A percentile compares a stretch with the other conserved stretches of the same genome.
These are phyloP conservation scores for Sporisorium sorghi DNA, from an alignment of 1,284 basidiomycete species.

Conservation along the genomic window DNA sequence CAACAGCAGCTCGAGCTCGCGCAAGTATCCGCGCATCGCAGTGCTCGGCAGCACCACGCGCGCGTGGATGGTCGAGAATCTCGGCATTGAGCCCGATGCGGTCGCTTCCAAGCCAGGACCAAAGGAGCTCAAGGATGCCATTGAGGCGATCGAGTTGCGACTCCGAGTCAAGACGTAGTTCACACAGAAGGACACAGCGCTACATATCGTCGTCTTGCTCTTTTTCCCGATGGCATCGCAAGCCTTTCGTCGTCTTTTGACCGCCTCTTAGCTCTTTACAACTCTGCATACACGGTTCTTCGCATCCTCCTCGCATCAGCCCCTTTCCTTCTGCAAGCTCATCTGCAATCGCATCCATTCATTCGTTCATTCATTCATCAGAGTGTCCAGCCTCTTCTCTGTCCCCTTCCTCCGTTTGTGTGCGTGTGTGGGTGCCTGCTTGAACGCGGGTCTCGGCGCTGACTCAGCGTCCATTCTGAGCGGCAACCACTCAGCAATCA, in stretches of 20 bases:
- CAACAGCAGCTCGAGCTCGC: conserved; percentile 8
- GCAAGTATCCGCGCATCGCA: conserved; percentile 57
- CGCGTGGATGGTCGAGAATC: conserved; percentile 53
- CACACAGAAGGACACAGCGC: too few relatives aligned
- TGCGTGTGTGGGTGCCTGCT: background rate
- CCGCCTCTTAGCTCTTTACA: background rate
- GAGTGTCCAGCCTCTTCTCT: too few relatives aligned
- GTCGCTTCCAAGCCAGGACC: conserved; percentile 61
- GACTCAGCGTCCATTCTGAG: conserved; percentile 6
- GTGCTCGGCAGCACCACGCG: conserved; percentile 62
- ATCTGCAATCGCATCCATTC: conserved; percentile 1
- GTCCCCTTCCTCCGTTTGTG: too few relatives aligned
- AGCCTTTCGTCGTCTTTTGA: background rate
- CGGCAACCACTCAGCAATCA: background rate
- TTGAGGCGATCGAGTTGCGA: conserved; percentile 53
- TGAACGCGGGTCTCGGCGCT: background rate
- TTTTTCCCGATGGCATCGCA: background rate
- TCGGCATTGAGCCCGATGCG: conserved; percentile 60
- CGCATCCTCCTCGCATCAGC: background rate
- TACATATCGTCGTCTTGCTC: background rate
- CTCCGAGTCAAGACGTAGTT: conserved; percentile 22
- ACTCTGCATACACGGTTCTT: background rate
- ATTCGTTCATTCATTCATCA: background rate
- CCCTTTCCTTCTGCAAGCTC: background rate
- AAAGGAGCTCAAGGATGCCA: conserved; percentile 60